phyloP scores from a whole-genome alignment of 495 filamentous ascomycete species.

The Penicillium argentinense region DNA sequence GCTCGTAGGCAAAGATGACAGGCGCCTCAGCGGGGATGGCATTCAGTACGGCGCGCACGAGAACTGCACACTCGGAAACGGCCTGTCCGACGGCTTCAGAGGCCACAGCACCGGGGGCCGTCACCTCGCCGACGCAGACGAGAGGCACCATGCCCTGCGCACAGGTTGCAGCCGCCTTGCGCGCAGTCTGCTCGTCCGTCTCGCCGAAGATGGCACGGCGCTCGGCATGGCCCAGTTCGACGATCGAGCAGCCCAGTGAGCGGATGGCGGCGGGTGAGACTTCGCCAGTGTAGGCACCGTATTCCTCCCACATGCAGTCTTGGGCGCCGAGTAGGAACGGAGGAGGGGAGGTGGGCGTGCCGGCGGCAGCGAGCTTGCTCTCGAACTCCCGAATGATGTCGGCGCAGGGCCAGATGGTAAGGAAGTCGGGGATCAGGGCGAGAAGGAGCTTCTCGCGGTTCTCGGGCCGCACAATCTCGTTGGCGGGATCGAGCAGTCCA shows the following conservation, averaged over 20 bases:
- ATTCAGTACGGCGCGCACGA: constrained; percentile 61
- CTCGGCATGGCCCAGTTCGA: constrained; percentile 82
- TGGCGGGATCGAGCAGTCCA: constrained; percentile 49
- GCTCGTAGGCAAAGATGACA: constrained; percentile 85
- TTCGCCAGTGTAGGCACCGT: constrained; percentile 75
- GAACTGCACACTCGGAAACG: constrained; percentile 60
- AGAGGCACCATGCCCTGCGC: constrained; percentile 72
- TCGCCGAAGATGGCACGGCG: constrained; percentile 67
- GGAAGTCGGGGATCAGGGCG: constrained; percentile 78
- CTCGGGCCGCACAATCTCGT: constrained; percentile 37
- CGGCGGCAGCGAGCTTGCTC: constrained; percentile 25
- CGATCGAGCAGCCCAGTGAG: constrained; percentile 64
- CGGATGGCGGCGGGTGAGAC: constrained; percentile 65
- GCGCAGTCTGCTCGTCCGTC: constrained; percentile 60
- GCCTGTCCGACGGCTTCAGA: constrained; percentile 57
- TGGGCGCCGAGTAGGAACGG: constrained; percentile 70
- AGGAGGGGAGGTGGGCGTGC: constrained; percentile 20
- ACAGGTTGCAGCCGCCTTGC: constrained; percentile 66
- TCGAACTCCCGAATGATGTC: constrained; percentile 47
- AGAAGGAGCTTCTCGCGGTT: constrained; percentile 76
- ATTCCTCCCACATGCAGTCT: constrained; percentile 61
- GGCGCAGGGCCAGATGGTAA: constrained; percentile 60
- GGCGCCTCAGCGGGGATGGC: constrained; percentile 58
- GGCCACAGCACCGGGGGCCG: constrained; percentile 44
- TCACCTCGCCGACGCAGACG: constrained; percentile 74